These are phyloP conservation scores for Croton laevigatus DNA, from an alignment of 441 rosid species.

Conservation along the genomic window DNA sequence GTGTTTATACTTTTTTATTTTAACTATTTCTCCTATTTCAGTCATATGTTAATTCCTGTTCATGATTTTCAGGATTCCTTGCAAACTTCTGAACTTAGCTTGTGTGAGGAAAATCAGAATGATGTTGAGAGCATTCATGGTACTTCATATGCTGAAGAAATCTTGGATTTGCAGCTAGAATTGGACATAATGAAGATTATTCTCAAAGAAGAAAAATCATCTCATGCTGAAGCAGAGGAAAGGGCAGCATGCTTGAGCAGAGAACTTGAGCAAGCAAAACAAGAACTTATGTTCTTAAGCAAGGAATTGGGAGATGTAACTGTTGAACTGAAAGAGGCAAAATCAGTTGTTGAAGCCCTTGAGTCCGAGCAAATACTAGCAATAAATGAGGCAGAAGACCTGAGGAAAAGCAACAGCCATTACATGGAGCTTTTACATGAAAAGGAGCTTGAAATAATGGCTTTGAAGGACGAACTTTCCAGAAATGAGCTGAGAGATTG, in stretches of 20 bases:
- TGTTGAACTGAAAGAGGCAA: conserved; percentile 57
- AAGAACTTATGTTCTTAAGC: conserved; percentile 39
- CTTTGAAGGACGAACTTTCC: conserved; percentile 55
- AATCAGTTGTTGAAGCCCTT: conserved; percentile 74
- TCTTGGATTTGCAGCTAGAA: conserved; percentile 86
- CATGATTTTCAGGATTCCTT: conserved; percentile 42
- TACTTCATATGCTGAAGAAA: conserved; percentile 50
- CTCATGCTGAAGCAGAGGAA: conserved; percentile 47
- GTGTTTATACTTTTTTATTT: conserved; percentile 1
- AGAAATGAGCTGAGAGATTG: conserved; percentile 44
- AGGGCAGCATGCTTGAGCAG: conserved; percentile 39
- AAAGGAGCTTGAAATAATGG: conserved; percentile 53
- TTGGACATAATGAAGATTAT: conserved; percentile 78
- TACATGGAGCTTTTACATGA: conserved; percentile 49
- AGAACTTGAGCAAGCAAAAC: conserved; percentile 56
- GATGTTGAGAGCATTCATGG: conserved; percentile 30
- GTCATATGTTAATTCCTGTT: conserved; percentile 3
- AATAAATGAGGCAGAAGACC: conserved; percentile 66
- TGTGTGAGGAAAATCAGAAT: conserved; percentile 27
- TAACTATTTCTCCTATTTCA: not conserved
- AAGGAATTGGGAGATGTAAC: conserved; percentile 49
- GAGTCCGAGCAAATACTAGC: conserved; percentile 76
- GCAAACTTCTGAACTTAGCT: conserved; percentile 21
- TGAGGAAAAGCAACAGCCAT: conserved; percentile 51
- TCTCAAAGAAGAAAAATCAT: conserved; percentile 77